Evolutionary conservation across 2,329 filamentous ascomycete genomes (phyloP).

Genomic region (Colletotrichum camelliae): DNA sequence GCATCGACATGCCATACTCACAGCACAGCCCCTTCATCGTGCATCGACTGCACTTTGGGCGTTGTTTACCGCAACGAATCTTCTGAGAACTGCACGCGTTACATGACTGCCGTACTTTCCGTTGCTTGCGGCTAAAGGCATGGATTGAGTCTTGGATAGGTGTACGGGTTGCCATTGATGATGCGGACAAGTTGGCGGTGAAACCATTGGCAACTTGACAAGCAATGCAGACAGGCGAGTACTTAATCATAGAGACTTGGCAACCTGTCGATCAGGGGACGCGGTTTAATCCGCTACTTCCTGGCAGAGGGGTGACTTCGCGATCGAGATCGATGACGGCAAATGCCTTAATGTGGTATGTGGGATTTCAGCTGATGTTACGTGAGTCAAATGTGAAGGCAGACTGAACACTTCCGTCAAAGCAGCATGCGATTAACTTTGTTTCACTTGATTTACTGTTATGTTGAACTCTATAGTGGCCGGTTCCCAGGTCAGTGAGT

Average conservation of each 20-base stretch:
- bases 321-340: neutral
- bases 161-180: neutral
- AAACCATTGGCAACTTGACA: neutral
- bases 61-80: conserved; percentile 1
- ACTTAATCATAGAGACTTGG: neutral
- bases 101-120: conserved; percentile 2
- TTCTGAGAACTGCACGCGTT: conserved; percentile 7
- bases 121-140: neutral
- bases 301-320: neutral
- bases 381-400: neutral
- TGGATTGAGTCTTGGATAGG: neutral
- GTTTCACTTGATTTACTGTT: neutral
- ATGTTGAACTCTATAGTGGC: neutral
- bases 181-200: neutral
- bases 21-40: neutral
- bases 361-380: neutral
- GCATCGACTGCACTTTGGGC: neutral
- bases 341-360: neutral
- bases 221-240: neutral
- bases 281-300: neutral
- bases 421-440: neutral
- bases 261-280: neutral
- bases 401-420: neutral
- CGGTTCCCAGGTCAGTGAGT: neutral
- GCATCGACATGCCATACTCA: conserved; percentile 5